Conservation (phyloP, 805 yeast genomes). For the Jamesozyma spencerorum region DNA sequence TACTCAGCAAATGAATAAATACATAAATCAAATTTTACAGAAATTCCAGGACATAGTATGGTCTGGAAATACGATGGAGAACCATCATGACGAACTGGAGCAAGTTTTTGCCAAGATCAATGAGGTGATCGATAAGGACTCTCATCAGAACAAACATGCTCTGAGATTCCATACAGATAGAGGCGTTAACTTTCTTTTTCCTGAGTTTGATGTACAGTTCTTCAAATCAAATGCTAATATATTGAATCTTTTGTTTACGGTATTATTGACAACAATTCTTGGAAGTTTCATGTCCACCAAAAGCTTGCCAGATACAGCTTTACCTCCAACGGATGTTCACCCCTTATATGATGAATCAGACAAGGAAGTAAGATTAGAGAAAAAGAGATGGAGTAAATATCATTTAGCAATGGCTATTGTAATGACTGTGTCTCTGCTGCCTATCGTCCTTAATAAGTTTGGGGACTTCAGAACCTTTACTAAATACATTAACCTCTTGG, state of each 20-base stretch:
- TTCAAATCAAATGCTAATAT: neutral
- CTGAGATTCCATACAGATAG: neutral
- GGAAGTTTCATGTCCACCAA: conserved; percentile 31
- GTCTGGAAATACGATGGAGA: neutral
- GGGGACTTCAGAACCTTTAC: no score
- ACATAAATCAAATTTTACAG: no score
- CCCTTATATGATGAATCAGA: conserved; percentile 37
- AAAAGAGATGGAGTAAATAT: no score
- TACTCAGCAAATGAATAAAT: no score
- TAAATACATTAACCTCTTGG: no score
- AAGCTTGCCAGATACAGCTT: conserved; percentile 19
- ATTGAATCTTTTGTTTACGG: neutral
- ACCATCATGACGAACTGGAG: neutral
- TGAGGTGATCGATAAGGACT: neutral
- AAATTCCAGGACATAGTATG: no score
- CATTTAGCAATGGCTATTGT: no score
- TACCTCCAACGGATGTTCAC: conserved; percentile 30
- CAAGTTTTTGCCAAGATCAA: conserved; percentile 1
- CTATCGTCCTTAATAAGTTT: no score
- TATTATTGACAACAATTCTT: conserved; percentile 18
- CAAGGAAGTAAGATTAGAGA: neutral
- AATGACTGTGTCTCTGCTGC: no score
- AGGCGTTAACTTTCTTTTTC: neutral
- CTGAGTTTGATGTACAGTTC: neutral
- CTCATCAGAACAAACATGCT: neutral